phyloP scores from a whole-genome alignment of 345 rosid genomes.

The Mangifera indica region DNA sequence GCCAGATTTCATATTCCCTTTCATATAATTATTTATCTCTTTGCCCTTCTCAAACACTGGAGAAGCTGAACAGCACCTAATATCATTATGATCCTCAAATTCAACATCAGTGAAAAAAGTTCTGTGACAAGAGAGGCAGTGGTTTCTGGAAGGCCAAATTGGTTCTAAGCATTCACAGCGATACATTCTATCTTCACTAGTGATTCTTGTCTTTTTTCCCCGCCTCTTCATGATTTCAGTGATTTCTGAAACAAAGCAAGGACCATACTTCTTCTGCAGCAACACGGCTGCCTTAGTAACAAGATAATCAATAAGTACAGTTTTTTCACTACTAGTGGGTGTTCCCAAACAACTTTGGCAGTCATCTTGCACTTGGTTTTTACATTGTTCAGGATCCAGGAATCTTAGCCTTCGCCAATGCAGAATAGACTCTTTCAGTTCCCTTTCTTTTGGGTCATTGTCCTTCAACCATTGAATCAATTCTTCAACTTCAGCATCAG shows the following conservation, averaged over 20 bases:
- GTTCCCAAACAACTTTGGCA: constrained; percentile 22
- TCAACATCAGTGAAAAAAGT: constrained; percentile 53
- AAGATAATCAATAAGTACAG: constrained; percentile 33
- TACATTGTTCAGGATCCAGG: constrained; percentile 40
- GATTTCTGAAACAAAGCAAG: constrained; percentile 41
- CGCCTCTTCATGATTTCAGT: constrained; percentile 40
- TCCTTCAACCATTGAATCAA: constrained; percentile 72
- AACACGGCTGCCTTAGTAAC: constrained; percentile 65
- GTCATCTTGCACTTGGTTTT: constrained; percentile 34
- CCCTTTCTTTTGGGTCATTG: constrained; percentile 62
- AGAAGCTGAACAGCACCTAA: constrained; percentile 48
- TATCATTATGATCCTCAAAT: constrained; percentile 61
- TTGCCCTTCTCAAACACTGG: constrained; percentile 43
- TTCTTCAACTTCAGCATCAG: constrained; percentile 65
- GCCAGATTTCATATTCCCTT: constrained; percentile 38
- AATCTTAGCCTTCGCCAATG: constrained; percentile 58
- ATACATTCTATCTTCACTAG: constrained; percentile 50
- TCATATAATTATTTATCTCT: constrained; percentile 40
- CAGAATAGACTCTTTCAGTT: constrained; percentile 67
- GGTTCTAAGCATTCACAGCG: constrained; percentile 88
- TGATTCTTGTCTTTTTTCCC: constrained; percentile 51
- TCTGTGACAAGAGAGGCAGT: constrained; percentile 80
- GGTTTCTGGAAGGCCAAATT: constrained; percentile 71
- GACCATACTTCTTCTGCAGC: constrained; percentile 75
- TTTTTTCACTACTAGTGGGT: constrained; percentile 24